Conservation (phyloP, 148 eudicot genomes). For the Rhododendron ovatum region DNA sequence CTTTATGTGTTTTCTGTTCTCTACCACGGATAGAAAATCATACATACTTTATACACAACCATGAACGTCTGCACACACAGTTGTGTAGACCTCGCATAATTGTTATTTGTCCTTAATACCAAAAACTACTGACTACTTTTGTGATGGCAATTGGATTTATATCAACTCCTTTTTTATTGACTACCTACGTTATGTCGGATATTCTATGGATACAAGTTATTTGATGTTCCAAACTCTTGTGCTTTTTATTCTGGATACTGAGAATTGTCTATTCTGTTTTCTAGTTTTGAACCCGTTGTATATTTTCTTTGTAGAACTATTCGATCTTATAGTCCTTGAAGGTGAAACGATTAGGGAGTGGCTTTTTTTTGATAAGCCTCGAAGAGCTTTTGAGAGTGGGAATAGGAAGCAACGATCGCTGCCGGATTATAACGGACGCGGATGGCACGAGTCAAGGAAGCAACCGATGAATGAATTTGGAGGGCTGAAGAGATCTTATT, state of each 20-base stretch:
- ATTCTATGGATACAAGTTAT: background rate
- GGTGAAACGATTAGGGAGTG: constrained; percentile 93
- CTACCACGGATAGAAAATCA: background rate
- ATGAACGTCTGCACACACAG: background rate
- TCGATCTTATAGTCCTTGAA: constrained; percentile 71
- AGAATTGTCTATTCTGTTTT: background rate
- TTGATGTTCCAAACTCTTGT: background rate
- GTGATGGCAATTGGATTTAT: background rate
- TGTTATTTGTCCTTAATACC: background rate
- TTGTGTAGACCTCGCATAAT: background rate
- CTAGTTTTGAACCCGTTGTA: background rate
- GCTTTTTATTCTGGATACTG: background rate
- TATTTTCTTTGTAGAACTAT: constrained; percentile 60
- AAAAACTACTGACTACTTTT: background rate
- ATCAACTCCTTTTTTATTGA: background rate
- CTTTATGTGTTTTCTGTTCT: background rate
- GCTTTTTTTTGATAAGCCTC: constrained; percentile 97
- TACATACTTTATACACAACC: background rate
- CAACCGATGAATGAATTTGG: constrained; percentile 85
- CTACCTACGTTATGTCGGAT: background rate
- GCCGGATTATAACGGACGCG: constrained; percentile 96
- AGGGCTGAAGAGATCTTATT: constrained; percentile 91
- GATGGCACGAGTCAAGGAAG: constrained; percentile 98
- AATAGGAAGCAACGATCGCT: constrained; percentile 90
- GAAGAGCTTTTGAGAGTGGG: constrained; percentile 99